Percentiles rank a stretch among this genome's conserved stretches.
Evolutionary conservation across 2,329 filamentous ascomycete genomes (phyloP).

Genomic region (Macrophomina tecta): DNA sequence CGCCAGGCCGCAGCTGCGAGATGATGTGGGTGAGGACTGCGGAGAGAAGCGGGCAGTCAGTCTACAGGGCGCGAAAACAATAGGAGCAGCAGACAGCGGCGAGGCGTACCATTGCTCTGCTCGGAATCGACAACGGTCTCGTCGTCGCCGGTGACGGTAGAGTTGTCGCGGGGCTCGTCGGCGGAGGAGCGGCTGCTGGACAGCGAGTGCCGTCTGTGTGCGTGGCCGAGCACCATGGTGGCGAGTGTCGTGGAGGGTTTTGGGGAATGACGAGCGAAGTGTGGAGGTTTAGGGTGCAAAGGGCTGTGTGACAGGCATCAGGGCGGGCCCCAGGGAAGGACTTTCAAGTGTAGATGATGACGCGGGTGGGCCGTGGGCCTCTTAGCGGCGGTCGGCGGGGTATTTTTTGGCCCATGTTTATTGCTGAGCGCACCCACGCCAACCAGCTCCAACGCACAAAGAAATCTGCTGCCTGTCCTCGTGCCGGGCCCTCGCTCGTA

Average conservation of each 20-base stretch:
- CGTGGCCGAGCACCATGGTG: constrained; percentile 57
- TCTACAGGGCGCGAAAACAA: neutral
- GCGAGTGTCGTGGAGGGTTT: constrained; percentile 15
- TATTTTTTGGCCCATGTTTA: constrained; percentile 24
- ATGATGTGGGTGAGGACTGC: constrained; percentile 96
- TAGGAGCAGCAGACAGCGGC: neutral
- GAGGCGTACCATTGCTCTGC: constrained; percentile 83
- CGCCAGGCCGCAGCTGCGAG: constrained; percentile 91
- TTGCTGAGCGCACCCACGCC: constrained; percentile 9
- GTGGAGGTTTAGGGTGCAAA: constrained; percentile 22
- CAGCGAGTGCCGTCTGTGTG: constrained; percentile 54
- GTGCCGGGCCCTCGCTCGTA: neutral
- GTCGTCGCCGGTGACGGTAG: constrained; percentile 59
- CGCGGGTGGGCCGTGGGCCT: constrained; percentile 24
- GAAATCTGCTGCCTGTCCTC: constrained; percentile 12
- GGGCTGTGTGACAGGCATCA: constrained; percentile 27
- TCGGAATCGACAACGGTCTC: constrained; percentile 86
- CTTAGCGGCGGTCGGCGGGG: constrained; percentile 23
- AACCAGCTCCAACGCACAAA: constrained; percentile 23
- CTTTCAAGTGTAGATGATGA: constrained; percentile 27
- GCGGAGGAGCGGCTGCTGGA: constrained; percentile 50
- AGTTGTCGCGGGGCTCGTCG: constrained; percentile 44
- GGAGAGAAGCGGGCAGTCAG: constrained; percentile 1
- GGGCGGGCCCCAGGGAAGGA: constrained; percentile 24
- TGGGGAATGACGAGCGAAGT: neutral